Conservation (phyloP, 1,139 yeast species). For the Petasospora fabianii region DNA sequence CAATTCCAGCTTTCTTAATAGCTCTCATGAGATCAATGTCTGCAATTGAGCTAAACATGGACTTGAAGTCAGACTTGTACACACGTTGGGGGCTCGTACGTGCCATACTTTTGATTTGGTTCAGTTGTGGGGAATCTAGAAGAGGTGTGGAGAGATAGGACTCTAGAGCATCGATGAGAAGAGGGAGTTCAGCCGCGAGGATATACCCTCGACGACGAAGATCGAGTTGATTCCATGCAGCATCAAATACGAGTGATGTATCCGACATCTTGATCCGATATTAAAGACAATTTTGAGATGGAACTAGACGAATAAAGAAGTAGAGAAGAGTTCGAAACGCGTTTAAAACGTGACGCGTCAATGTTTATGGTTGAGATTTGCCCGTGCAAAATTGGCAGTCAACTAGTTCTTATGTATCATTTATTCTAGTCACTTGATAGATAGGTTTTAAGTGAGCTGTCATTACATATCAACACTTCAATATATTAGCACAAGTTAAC, state of each 20-base stretch:
- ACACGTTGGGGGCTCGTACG: constrained; percentile 23
- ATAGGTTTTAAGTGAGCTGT: no score
- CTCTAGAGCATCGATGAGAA: constrained; percentile 25
- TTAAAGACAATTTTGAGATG: not conserved
- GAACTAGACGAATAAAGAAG: not conserved
- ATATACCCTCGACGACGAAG: constrained; percentile 29
- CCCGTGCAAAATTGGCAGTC: not conserved
- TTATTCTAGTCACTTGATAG: no score
- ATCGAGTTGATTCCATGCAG: constrained; percentile 33
- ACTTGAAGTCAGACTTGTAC: constrained; percentile 29
- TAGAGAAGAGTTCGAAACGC: not conserved
- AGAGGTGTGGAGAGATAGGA: constrained; percentile 19
- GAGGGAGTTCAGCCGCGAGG: constrained; percentile 27
- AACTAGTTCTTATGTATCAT: no score
- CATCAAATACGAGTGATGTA: constrained; percentile 3
- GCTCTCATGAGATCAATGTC: constrained; percentile 26
- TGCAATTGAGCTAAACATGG: constrained; percentile 27
- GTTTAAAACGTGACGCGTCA: constrained; percentile 2
- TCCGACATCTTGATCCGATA: constrained; percentile 2
- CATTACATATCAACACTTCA: no score
- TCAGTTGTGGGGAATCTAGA: constrained; percentile 26
- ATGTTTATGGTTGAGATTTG: not conserved
- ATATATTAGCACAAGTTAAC: no score
- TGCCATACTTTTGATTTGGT: constrained; percentile 21
- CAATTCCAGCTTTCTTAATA: constrained; percentile 14